Conservation (phyloP, 805 yeast genomes). For the Candida mattraensis region DNA sequence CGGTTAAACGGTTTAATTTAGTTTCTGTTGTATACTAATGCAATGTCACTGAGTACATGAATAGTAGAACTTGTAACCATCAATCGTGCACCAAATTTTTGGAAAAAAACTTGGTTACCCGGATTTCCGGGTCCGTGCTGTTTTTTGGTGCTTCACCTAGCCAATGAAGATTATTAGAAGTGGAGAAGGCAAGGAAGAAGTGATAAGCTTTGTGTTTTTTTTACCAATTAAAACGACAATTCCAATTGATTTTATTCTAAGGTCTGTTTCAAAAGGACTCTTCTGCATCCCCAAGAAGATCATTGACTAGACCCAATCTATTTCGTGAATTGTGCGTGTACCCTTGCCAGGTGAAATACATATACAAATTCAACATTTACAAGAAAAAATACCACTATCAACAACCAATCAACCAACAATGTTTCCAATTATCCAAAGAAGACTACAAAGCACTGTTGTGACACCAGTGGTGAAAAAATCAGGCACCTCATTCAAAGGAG, state of each 20-base stretch:
- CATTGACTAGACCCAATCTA: too few species aligned
- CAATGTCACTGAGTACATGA: constrained; percentile 4
- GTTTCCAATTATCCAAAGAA: constrained; percentile 16
- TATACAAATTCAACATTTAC: too few species aligned
- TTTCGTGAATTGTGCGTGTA: too few species aligned
- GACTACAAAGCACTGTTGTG: constrained; percentile 25
- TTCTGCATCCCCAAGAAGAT: too few species aligned
- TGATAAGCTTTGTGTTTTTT: neutral
- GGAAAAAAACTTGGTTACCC: too few species aligned
- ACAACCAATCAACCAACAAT: constrained; percentile 9
- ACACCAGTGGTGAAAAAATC: constrained; percentile 20
- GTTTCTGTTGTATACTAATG: constrained; percentile 2
- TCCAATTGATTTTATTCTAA: constrained; percentile 1
- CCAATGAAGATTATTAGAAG: constrained; percentile 10
- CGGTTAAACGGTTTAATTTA: constrained; percentile 62
- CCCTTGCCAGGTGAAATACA: too few species aligned
- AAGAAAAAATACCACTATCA: neutral
- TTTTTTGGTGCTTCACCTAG: too few species aligned
- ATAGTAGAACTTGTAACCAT: too few species aligned
- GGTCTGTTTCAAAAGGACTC: too few species aligned
- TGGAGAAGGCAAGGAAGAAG: constrained; percentile 7
- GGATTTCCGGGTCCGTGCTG: too few species aligned
- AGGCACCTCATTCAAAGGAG: constrained; percentile 36
- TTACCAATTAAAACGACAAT: neutral
- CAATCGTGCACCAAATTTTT: too few species aligned